phyloP scores from a whole-genome alignment of 169 alveolate genomes.

The Eimeria sp. region DNA sequence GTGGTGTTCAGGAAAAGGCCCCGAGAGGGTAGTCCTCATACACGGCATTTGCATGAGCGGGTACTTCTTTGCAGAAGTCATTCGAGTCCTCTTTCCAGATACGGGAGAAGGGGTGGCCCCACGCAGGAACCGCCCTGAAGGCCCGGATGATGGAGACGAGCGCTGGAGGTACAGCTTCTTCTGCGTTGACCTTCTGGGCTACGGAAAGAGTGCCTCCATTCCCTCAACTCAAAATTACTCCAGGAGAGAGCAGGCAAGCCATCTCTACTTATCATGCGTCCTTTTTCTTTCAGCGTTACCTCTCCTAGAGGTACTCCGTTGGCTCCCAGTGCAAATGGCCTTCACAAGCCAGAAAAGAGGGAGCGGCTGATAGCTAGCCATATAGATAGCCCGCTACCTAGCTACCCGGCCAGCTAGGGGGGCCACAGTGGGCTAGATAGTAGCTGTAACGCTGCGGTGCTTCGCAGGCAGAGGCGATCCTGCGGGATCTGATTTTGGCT shows the following conservation, averaged over 20 bases:
- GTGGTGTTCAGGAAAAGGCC: conserved; percentile 49
- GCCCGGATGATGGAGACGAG: conserved; percentile 7
- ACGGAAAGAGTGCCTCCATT: conserved; percentile 59
- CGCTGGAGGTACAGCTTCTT: conserved; percentile 73
- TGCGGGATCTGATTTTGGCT: conserved; percentile 58
- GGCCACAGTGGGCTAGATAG: background rate
- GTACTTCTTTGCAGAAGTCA: conserved; percentile 69
- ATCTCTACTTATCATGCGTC: background rate
- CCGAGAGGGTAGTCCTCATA: conserved; percentile 69
- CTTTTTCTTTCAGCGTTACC: background rate
- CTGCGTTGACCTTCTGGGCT: conserved; percentile 75
- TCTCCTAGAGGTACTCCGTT: background rate
- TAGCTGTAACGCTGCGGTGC: background rate
- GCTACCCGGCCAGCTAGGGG: background rate
- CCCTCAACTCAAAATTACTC: conserved; percentile 72
- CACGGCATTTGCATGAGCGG: conserved; percentile 83
- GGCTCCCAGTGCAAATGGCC: background rate
- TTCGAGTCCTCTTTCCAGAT: conserved; percentile 28
- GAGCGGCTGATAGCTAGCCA: background rate
- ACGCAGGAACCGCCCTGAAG: conserved; percentile 5
- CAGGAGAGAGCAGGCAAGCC: conserved; percentile 63
- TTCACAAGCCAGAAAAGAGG: background rate
- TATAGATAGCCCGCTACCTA: background rate
- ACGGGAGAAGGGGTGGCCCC: background rate
- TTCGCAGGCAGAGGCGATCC: conserved; percentile 73